A percentile compares a stretch with the other conserved stretches of the same genome.
Conservation (phyloP, 2,329 filamentous ascomycete species). For the Diaporthe vaccinii region DNA sequence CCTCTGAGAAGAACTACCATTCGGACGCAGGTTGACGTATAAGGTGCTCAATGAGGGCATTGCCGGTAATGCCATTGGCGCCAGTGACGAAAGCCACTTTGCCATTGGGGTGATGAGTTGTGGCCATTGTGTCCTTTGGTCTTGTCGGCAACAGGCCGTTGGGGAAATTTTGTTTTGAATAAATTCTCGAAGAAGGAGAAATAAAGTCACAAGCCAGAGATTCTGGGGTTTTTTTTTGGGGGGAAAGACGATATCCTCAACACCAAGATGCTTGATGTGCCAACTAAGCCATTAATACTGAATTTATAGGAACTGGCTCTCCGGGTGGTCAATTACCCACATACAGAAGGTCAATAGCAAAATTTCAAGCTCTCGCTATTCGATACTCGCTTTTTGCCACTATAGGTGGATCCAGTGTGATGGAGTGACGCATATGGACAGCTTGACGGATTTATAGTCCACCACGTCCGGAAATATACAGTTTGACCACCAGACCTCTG, state of each 20-base stretch:
- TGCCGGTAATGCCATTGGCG: constrained; percentile 52
- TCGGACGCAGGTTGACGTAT: constrained; percentile 39
- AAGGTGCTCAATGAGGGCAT: constrained; percentile 52
- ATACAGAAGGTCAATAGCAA: not conserved
- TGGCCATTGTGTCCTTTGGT: not conserved
- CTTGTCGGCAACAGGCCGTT: not conserved
- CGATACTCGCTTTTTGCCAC: not conserved
- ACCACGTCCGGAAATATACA: constrained; percentile 1
- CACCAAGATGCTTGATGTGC: too few species aligned
- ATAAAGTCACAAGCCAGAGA: not conserved
- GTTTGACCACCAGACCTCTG: not conserved
- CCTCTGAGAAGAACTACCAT: constrained; percentile 21
- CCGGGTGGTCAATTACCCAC: not conserved
- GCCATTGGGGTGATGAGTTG: not conserved
- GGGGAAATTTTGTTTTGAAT: too few species aligned
- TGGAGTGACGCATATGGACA: not conserved
- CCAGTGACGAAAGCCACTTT: constrained; percentile 42
- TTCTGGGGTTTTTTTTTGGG: not conserved
- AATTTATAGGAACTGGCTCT: not conserved
- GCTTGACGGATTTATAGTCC: not conserved
- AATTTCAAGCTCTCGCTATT: not conserved
- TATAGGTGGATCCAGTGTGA: not conserved
- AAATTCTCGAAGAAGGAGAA: not conserved
- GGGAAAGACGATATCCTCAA: not conserved
- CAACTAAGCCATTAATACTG: not conserved